A percentile compares a stretch with the other conserved stretches of the same genome.
phyloP scores from a whole-genome alignment of 2,329 filamentous ascomycete species.

The Aspergillus sp. region DNA sequence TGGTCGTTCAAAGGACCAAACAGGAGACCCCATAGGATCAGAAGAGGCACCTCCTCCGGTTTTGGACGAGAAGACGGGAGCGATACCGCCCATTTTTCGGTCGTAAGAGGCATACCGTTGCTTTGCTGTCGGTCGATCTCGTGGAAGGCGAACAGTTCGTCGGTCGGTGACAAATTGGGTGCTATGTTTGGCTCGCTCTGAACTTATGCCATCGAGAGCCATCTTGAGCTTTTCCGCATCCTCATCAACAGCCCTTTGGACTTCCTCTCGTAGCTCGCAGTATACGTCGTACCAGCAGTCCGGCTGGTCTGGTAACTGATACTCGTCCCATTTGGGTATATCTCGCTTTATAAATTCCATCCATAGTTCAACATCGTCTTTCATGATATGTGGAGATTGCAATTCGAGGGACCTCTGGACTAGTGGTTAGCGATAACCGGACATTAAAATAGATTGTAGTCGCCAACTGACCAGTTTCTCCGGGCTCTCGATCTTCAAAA shows the following conservation, averaged over 20 bases:
- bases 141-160: slow-evolving; percentile 28
- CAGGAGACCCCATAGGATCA: slow-evolving; percentile 16
- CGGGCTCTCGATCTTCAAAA: slow-evolving; percentile 70
- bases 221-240: slow-evolving; percentile 60
- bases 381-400: slow-evolving; percentile 73
- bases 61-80: slow-evolving; percentile 21
- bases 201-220: slow-evolving; percentile 58
- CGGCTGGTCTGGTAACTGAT: slow-evolving; percentile 64
- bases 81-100: slow-evolving; percentile 32
- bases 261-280: slow-evolving; percentile 62
- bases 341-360: slow-evolving; percentile 73
- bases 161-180: slow-evolving; percentile 56
- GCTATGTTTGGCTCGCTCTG: slow-evolving; percentile 58
- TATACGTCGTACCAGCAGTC: slow-evolving; percentile 78
- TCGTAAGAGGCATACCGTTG: slow-evolving; percentile 34
- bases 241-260: slow-evolving; percentile 56
- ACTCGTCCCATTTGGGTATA: slow-evolving; percentile 67
- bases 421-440: slow-evolving; percentile 7
- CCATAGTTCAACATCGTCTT: slow-evolving; percentile 73
- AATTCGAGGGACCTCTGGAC: slow-evolving; percentile 62
- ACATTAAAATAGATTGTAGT: neutral
- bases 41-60: slow-evolving; percentile 1
- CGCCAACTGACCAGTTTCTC: slow-evolving; percentile 62
- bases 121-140: slow-evolving; percentile 27
- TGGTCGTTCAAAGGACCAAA: slow-evolving; percentile 27